These are phyloP conservation scores for Rhinocladiella mackenziei DNA, from an alignment of 2,329 filamentous ascomycete species.

Conservation along the genomic window DNA sequence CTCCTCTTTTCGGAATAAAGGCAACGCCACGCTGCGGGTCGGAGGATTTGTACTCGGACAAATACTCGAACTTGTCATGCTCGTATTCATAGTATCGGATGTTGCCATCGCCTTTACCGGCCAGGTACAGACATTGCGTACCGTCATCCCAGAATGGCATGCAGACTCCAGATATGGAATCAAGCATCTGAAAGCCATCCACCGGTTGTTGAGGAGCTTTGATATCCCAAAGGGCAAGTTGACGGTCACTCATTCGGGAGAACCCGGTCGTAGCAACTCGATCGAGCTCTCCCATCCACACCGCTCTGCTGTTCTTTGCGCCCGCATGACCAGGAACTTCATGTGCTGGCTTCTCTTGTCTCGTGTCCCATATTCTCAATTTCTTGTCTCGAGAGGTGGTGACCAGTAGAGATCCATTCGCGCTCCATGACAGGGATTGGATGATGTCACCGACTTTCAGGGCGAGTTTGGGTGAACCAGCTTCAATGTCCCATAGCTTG, in stretches of 20 bases:
- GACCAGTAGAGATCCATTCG: conserved; percentile 76
- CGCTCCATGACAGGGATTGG: conserved; percentile 93
- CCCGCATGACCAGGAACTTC: conserved; percentile 82
- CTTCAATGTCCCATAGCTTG: conserved; percentile 91
- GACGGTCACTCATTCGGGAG: conserved; percentile 96
- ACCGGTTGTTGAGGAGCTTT: conserved; percentile 75
- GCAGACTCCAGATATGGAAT: conserved; percentile 95
- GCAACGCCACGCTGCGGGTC: conserved; percentile 93
- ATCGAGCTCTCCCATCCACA: conserved; percentile 97
- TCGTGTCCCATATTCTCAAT: conserved; percentile 92
- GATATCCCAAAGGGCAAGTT: conserved; percentile 92
- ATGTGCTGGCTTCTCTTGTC: conserved; percentile 82
- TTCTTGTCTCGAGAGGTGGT: conserved; percentile 98
- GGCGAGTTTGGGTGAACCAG: conserved; percentile 67
- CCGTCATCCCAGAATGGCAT: conserved; percentile 99
- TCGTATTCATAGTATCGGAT: conserved; percentile 98
- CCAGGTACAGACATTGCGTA: conserved; percentile 90
- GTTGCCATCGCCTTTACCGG: conserved; percentile 97
- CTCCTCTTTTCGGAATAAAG: conserved; percentile 89
- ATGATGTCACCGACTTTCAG: conserved; percentile 89
- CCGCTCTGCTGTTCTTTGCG: conserved; percentile 93
- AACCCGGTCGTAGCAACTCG: conserved; percentile 95
- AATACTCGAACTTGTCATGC: conserved; percentile 96
- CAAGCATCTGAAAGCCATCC: conserved; percentile 82
- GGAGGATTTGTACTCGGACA: conserved; percentile 94